A percentile compares a stretch with the other conserved stretches of the same genome.
Evolutionary conservation across 2,329 filamentous ascomycete species (phyloP).

Genomic region (Stromatinia cepivora): DNA sequence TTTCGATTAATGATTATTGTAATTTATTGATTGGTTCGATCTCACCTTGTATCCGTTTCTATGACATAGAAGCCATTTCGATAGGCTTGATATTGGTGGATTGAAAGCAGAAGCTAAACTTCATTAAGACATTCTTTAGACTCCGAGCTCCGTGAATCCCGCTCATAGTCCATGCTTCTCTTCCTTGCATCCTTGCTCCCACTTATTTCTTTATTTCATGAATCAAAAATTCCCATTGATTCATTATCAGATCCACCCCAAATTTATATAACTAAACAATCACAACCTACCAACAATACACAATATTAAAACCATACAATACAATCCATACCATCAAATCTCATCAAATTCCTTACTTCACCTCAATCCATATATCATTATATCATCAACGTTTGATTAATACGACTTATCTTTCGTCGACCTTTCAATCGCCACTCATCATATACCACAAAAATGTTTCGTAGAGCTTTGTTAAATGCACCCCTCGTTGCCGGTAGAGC

Average conservation of each 20-base stretch:
- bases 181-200: neutral
- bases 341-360: neutral
- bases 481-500: slow-evolving; percentile 38
- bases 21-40: neutral
- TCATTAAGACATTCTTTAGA: neutral
- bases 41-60: neutral
- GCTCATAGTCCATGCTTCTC: neutral
- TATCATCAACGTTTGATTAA: slow-evolving; percentile 2
- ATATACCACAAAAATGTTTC: slow-evolving; percentile 35
- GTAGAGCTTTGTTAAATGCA: slow-evolving; percentile 36
- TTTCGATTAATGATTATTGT: neutral
- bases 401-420: slow-evolving; percentile 13
- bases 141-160: slow-evolving; percentile 11
- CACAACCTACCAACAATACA: neutral
- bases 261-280: neutral
- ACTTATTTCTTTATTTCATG: neutral
- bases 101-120: neutral
- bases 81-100: neutral
- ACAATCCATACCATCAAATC: neutral
- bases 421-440: neutral
- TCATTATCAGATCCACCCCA: slow-evolving; percentile 21
- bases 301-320: neutral
- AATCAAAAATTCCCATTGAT: slow-evolving; percentile 14
- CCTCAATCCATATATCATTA: neutral
- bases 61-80: neutral